Conservation (phyloP, 768 basidiomycete genomes). For the Glaciozyma antarctica region DNA sequence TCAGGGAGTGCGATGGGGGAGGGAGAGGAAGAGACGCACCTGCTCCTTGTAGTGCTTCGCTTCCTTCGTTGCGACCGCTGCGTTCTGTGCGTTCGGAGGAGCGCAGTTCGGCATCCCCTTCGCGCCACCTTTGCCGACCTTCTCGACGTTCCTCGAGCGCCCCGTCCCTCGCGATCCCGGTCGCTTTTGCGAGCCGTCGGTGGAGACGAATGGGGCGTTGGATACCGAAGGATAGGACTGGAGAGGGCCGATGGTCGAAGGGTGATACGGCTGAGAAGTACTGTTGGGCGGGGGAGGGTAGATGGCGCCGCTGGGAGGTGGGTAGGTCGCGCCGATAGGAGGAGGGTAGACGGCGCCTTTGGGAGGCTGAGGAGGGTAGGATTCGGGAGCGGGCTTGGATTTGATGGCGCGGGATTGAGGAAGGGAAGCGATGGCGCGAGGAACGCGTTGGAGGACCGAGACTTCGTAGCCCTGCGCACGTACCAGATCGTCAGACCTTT, state of each 20-base stretch:
- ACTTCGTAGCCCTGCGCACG: slow-evolving; percentile 31
- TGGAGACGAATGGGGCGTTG: too few species aligned
- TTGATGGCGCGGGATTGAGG: background rate
- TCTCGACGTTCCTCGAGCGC: background rate
- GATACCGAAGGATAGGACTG: too few species aligned
- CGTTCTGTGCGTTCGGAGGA: background rate
- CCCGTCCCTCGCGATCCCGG: background rate
- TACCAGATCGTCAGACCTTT: background rate
- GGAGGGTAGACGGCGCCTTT: background rate
- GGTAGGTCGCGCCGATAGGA: too few species aligned
- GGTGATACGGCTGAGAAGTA: too few species aligned
- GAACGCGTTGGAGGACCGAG: slow-evolving; percentile 30
- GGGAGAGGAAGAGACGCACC: slow-evolving; percentile 7
- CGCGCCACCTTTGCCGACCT: background rate
- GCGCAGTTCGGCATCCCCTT: background rate
- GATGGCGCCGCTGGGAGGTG: too few species aligned
- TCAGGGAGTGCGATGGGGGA: slow-evolving; percentile 7
- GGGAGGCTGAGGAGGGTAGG: background rate
- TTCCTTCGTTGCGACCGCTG: background rate
- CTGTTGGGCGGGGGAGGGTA: too few species aligned
- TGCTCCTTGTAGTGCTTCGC: slow-evolving; percentile 29
- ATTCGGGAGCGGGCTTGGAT: background rate
- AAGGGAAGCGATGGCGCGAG: slow-evolving; percentile 1
- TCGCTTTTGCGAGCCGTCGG: background rate
- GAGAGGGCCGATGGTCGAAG: too few species aligned